Base-by-base conservation (phyloP, 805 yeast species). In the Deakozyma indianensis region DNA sequence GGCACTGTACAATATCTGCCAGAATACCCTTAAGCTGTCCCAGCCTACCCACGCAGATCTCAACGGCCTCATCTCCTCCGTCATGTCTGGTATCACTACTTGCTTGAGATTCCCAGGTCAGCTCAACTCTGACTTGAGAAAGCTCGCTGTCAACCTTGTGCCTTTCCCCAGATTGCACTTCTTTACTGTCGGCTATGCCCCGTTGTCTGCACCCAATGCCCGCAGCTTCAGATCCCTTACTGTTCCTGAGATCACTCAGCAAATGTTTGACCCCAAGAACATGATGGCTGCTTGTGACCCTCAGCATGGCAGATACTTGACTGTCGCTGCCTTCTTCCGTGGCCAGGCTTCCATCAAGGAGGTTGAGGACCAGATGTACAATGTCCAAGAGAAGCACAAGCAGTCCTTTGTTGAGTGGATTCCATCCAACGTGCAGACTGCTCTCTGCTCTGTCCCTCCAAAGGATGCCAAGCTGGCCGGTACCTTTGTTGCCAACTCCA, bases 281-380 rank as follows among this genome's bases (percentile, higher is more conserved):
- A 83, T 87, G 92, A 87, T 87, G 96, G 95, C 95, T 35, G 95
- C 94, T 42, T 76, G 90, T 20, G 88, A 87, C 65, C 95, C 95
- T 55, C 74, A 80, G 68, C 79, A 80, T 61, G 96, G 96, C 55
- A 77, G 94, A 63, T 87, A 87, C 66, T 71, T 87, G 63, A 84
- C 96, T 7, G 95, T 85, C 47, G 94, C 95, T 29, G 88, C 95
- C 16, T 83, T 87, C 70, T 87, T 85, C 71, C 78, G 96, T 66
- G 96, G 96, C 67, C 82, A 84, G 56, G 95, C 83, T 43, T 82
- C 94, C 18, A 83, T 83, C 47, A 85, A 84, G 66, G 96, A 87
- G 68, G 95, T 87, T 50, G 96, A 87, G 65, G 96, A 87, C 62
- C 94, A 85, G 65, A 84, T 86, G 87, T 76, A 70, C 64, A 78